A percentile compares a stretch with the other conserved stretches of the same genome.
These are phyloP conservation scores for Crithidia acanthocephali DNA, from an alignment of 208 protist genomes.

Conservation along the genomic window DNA sequence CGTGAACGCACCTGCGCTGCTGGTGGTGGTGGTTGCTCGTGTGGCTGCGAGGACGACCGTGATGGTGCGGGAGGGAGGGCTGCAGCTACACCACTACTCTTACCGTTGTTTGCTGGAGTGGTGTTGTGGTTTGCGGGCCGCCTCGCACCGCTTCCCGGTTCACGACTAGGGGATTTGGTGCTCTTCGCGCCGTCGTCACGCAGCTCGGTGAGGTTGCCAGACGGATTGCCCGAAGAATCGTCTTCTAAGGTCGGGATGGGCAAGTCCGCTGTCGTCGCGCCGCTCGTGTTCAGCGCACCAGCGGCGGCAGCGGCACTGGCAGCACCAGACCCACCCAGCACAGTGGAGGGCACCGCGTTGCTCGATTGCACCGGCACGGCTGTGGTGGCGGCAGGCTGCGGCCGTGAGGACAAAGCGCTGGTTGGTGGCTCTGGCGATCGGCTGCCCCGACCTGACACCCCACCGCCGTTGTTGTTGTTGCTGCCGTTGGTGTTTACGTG, in stretches of 20 bases:
- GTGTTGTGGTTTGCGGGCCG: not conserved
- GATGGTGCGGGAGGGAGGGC: not conserved
- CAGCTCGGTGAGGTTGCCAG: not conserved
- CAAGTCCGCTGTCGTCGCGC: not conserved
- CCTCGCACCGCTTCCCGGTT: not conserved
- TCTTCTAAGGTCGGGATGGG: slow-evolving; percentile 7
- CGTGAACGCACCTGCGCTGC: not conserved
- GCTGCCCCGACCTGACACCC: not conserved
- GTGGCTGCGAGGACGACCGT: not conserved
- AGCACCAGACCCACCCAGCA: not conserved
- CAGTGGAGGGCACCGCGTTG: not conserved
- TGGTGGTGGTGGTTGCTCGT: not conserved
- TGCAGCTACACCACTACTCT: not conserved
- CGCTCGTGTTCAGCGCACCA: not conserved
- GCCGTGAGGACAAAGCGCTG: not conserved
- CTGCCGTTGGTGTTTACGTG: too few relatives aligned
- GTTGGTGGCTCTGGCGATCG: slow-evolving; percentile 1
- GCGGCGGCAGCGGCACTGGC: not conserved
- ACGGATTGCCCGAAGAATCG: not conserved
- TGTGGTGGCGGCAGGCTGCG: not conserved
- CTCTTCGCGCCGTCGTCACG: not conserved
- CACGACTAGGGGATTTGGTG: not conserved
- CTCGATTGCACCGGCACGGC: not conserved
- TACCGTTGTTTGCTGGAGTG: not conserved
- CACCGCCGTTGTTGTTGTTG: not conserved